Percentiles rank a stretch among this genome's conserved stretches.
These are phyloP conservation scores for Fusarium sp. DNA, from an alignment of 2,329 filamentous ascomycete species.

Conservation along the genomic window DNA sequence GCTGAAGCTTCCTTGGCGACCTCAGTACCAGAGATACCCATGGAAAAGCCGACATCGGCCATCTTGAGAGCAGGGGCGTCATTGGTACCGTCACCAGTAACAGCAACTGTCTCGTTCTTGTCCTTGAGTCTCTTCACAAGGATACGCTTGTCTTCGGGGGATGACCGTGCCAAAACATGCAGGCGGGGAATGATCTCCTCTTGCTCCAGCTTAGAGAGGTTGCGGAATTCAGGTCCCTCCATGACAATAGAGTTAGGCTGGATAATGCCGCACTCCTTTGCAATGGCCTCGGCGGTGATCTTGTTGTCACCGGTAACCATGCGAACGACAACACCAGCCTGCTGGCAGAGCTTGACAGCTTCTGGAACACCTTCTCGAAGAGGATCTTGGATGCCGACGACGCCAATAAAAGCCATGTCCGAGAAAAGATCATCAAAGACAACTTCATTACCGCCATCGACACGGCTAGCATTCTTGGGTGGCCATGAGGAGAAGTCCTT, in stretches of 20 bases:
- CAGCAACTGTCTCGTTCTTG: constrained; percentile 79
- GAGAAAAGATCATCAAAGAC: constrained; percentile 73
- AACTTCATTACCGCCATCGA: constrained; percentile 68
- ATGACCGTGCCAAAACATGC: constrained; percentile 77
- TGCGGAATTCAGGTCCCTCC: constrained; percentile 82
- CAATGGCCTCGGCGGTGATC: constrained; percentile 81
- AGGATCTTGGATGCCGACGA: constrained; percentile 85
- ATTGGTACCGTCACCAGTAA: constrained; percentile 86
- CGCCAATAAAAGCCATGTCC: constrained; percentile 72
- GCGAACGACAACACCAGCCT: constrained; percentile 79
- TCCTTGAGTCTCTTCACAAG: constrained; percentile 77
- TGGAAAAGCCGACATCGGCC: constrained; percentile 85
- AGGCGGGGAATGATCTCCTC: constrained; percentile 73
- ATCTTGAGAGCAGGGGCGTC: constrained; percentile 83
- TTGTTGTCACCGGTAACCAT: constrained; percentile 91
- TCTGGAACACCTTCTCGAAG: constrained; percentile 78
- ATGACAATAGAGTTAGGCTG: constrained; percentile 74
- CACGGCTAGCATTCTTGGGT: constrained; percentile 67
- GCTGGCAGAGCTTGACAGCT: constrained; percentile 77
- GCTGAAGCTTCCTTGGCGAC: constrained; percentile 87
- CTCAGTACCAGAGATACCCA: constrained; percentile 85
- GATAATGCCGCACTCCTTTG: constrained; percentile 80
- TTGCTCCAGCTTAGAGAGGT: constrained; percentile 72
- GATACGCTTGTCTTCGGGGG: constrained; percentile 79
- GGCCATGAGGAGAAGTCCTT: constrained; percentile 89